A percentile compares a stretch with the other conserved stretches of the same genome.
phyloP scores from a whole-genome alignment of 345 rosid species.

The Euclidium syriacum region DNA sequence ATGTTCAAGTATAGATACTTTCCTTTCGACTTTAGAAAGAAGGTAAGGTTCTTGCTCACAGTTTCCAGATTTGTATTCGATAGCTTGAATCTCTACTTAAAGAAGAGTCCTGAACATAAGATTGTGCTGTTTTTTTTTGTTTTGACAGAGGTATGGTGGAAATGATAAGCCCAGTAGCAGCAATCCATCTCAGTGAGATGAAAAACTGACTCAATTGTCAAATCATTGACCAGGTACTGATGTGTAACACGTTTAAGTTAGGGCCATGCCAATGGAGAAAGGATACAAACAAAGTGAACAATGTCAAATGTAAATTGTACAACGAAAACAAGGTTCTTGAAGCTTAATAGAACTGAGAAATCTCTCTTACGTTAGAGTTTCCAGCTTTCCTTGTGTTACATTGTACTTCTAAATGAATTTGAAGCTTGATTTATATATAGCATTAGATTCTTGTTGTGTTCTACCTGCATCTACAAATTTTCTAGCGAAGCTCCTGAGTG shows the following conservation, averaged over 20 bases:
- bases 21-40: constrained; percentile 59
- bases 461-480: constrained; percentile 54
- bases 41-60: constrained; percentile 25
- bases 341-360: background rate
- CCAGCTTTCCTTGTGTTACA: too few relatives aligned
- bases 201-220: background rate
- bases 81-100: background rate
- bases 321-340: background rate
- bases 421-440: too few relatives aligned
- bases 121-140: background rate
- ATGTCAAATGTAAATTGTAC: background rate
- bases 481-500: constrained; percentile 63
- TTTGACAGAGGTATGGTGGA: constrained; percentile 33
- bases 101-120: background rate
- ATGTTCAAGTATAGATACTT: constrained; percentile 62
- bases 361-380: background rate
- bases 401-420: too few relatives aligned
- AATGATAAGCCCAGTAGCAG: constrained; percentile 28
- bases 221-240: constrained; percentile 4
- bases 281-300: background rate
- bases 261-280: background rate
- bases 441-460: constrained; percentile 20
- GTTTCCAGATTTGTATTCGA: background rate
- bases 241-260: background rate
- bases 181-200: constrained; percentile 10